phyloP scores from a whole-genome alignment of 148 eudicot species.

The Spergularia bocconei region DNA sequence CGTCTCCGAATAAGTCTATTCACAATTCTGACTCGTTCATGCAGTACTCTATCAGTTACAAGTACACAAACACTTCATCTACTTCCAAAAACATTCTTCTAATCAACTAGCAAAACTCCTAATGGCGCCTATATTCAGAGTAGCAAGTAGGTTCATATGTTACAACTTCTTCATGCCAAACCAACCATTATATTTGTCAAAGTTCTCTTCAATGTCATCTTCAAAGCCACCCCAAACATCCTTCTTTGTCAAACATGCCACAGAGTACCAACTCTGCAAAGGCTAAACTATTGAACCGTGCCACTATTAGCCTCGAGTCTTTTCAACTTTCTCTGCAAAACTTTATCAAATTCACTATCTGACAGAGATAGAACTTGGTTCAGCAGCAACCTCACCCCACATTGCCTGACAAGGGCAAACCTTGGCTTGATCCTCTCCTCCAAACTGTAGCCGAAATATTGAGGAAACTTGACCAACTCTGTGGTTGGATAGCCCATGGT shows the following conservation, averaged over 20 bases:
- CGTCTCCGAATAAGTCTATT: neutral
- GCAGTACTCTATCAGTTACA: slow-evolving; percentile 6
- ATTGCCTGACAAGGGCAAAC: slow-evolving; percentile 41
- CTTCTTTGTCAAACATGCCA: slow-evolving; percentile 3
- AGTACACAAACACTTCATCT: neutral
- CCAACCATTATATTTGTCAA: neutral
- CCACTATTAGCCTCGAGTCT: slow-evolving; percentile 15
- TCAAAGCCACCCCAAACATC: neutral
- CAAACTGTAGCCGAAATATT: slow-evolving; percentile 77
- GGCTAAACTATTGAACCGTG: slow-evolving; percentile 9
- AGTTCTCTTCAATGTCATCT: neutral
- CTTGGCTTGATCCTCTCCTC: slow-evolving; percentile 79
- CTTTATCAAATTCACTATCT: slow-evolving; percentile 43
- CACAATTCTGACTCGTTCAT: neutral
- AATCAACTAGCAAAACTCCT: slow-evolving; percentile 18
- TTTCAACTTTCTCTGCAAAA: slow-evolving; percentile 49
- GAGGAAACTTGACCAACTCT: slow-evolving; percentile 72
- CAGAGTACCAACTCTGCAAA: neutral
- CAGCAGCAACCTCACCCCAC: slow-evolving; percentile 55
- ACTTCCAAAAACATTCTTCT: slow-evolving; percentile 1
- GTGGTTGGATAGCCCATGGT: slow-evolving; percentile 63
- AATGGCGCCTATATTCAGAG: neutral
- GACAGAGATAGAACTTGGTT: slow-evolving; percentile 59
- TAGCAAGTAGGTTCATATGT: neutral
- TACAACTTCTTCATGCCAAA: neutral